Evolutionary conservation across 1,284 basidiomycete species (phyloP).

Genomic region (Stygiomarasmius scandens): DNA sequence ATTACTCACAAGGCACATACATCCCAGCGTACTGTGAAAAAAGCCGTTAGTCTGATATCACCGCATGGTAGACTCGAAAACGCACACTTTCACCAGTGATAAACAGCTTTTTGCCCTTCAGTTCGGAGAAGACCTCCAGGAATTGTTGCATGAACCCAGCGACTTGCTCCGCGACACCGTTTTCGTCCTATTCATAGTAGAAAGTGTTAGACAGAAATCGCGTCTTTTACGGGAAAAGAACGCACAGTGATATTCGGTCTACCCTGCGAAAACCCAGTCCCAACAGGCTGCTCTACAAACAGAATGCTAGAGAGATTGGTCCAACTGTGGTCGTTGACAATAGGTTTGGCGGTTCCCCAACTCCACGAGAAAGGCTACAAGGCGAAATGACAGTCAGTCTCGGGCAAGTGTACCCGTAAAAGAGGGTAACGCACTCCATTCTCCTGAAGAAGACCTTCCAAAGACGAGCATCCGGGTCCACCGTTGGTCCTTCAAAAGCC

Average conservation of each 20-base stretch:
- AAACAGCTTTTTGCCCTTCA: constrained; percentile 72
- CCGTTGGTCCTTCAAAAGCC: constrained; percentile 45
- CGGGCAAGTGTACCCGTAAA: too few species aligned
- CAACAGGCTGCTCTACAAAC: constrained; percentile 84
- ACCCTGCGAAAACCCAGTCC: constrained; percentile 81
- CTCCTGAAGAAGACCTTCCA: constrained; percentile 81
- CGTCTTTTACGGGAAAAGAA: background rate
- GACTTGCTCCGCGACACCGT: constrained; percentile 63
- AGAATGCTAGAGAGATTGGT: constrained; percentile 80
- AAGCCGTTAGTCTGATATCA: constrained; percentile 1
- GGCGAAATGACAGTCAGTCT: background rate
- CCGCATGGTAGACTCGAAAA: constrained; percentile 9
- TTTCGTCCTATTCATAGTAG: constrained; percentile 54
- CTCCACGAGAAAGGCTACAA: constrained; percentile 70
- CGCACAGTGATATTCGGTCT: constrained; percentile 60
- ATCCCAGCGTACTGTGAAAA: constrained; percentile 49
- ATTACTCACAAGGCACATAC: constrained; percentile 61
- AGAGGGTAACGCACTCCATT: constrained; percentile 80
- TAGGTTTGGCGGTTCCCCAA: constrained; percentile 65
- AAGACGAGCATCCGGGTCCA: constrained; percentile 69
- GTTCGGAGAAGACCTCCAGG: constrained; percentile 68
- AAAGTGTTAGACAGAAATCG: background rate
- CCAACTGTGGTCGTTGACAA: constrained; percentile 76
- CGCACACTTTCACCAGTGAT: constrained; percentile 73
- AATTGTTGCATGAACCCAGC: constrained; percentile 77